Conservation (phyloP, 2,329 filamentous ascomycete species). For the Apiospora arundinis region DNA sequence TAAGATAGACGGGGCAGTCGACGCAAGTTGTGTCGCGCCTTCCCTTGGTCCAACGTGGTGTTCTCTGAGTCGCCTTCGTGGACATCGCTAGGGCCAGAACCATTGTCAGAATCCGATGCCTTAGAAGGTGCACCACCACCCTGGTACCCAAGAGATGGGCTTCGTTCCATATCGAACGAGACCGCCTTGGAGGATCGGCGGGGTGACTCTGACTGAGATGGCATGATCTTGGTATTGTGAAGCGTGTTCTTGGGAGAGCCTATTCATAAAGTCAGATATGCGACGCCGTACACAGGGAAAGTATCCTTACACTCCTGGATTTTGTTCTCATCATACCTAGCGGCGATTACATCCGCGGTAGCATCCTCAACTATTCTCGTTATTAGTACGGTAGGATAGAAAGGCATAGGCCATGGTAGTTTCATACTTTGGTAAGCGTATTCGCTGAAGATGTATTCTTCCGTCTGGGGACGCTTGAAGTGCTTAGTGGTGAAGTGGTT, state of each 20-base stretch:
- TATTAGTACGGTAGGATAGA: background rate
- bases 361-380: slow-evolving; percentile 13
- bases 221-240: background rate
- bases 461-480: slow-evolving; percentile 33
- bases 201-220: background rate
- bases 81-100: background rate
- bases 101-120: background rate
- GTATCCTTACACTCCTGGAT: slow-evolving; percentile 15
- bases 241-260: slow-evolving; percentile 7
- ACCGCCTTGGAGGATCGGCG: background rate
- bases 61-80: background rate
- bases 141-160: background rate
- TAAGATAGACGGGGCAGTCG: background rate
- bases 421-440: slow-evolving; percentile 36
- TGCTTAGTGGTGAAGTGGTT: slow-evolving; percentile 39
- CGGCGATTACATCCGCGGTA: background rate
- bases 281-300: background rate
- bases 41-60: background rate
- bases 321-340: background rate
- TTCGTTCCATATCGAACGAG: background rate
- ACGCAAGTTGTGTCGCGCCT: slow-evolving; percentile 13
- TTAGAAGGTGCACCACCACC: background rate
- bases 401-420: too few species aligned
- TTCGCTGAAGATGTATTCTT: slow-evolving; percentile 40
- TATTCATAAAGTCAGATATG: background rate